Conservation (phyloP, 192 early-diverging fungal species). For the Coemansia furcata region DNA sequence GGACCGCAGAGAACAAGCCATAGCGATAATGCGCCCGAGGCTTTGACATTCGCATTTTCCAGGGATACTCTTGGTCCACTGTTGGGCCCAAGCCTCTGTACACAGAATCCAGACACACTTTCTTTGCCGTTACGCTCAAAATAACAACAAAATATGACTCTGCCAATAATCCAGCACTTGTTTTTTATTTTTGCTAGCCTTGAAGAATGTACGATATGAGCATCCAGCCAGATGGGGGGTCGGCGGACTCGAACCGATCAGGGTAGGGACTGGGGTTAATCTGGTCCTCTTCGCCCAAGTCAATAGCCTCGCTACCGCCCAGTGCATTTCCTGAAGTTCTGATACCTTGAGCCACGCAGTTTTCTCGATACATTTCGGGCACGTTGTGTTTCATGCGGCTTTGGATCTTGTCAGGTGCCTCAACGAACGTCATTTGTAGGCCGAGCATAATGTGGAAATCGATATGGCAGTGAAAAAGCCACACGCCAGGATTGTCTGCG, state of each 20-base stretch:
- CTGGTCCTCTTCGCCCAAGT: constrained; percentile 46
- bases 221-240: constrained; percentile 39
- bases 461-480: constrained; percentile 84
- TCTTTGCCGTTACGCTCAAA: not conserved
- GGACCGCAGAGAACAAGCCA: not conserved
- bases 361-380: constrained; percentile 55
- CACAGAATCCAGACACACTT: constrained; percentile 3
- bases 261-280: constrained; percentile 37
- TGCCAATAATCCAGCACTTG: no score
- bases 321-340: constrained; percentile 65
- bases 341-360: constrained; percentile 65
- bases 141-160: constrained; percentile 2
- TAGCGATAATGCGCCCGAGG: not conserved
- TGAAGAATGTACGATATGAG: constrained; percentile 41
- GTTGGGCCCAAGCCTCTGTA: not conserved
- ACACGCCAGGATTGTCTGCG: constrained; percentile 80
- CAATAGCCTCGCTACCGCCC: constrained; percentile 61
- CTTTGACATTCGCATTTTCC: not conserved
- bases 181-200: not conserved
- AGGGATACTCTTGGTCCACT: not conserved
- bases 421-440: constrained; percentile 67
- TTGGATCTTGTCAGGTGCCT: constrained; percentile 64
- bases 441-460: constrained; percentile 62
- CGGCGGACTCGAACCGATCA: constrained; percentile 34
- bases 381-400: constrained; percentile 38